These are phyloP conservation scores for Verruconis gallopava DNA, from an alignment of 2,329 filamentous ascomycete genomes.

Conservation along the genomic window DNA sequence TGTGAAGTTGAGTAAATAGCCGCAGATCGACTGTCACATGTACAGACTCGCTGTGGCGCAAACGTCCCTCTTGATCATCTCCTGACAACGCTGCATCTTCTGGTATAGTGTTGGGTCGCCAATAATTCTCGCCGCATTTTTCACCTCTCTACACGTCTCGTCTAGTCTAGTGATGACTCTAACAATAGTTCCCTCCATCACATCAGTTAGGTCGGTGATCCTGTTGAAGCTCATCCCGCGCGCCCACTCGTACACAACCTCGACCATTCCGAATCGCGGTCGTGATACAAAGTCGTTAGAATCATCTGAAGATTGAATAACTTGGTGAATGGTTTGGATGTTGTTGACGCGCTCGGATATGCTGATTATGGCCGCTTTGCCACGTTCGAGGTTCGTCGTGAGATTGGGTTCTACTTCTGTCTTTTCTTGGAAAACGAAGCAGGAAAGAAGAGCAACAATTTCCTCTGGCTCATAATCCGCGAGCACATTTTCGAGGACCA, in stretches of 20 bases:
- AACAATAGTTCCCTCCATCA: constrained; percentile 94
- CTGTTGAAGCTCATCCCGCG: constrained; percentile 96
- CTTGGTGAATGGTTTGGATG: constrained; percentile 80
- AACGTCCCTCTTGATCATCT: constrained; percentile 94
- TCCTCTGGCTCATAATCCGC: constrained; percentile 93
- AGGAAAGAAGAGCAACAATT: constrained; percentile 84
- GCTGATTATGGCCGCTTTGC: constrained; percentile 71
- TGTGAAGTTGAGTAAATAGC: too few relatives aligned
- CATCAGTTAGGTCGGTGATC: constrained; percentile 89
- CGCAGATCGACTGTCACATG: too few relatives aligned
- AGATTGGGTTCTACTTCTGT: constrained; percentile 70
- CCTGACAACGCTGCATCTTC: constrained; percentile 96
- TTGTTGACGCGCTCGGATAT: constrained; percentile 89
- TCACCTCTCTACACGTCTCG: constrained; percentile 93
- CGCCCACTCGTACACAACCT: constrained; percentile 98
- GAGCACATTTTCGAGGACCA: constrained; percentile 92
- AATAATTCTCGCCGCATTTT: constrained; percentile 90
- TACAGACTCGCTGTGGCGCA: constrained; percentile 81
- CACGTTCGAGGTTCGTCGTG: constrained; percentile 68
- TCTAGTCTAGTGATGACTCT: constrained; percentile 86
- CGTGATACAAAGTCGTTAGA: constrained; percentile 81
- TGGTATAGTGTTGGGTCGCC: constrained; percentile 85
- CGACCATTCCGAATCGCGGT: constrained; percentile 84
- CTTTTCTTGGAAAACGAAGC: constrained; percentile 97
- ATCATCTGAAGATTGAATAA: constrained; percentile 80